A percentile compares a stretch with the other conserved stretches of the same genome.
Evolutionary conservation across 1,284 basidiomycete species (phyloP).

Genomic region (Cystobasidium sp.): DNA sequence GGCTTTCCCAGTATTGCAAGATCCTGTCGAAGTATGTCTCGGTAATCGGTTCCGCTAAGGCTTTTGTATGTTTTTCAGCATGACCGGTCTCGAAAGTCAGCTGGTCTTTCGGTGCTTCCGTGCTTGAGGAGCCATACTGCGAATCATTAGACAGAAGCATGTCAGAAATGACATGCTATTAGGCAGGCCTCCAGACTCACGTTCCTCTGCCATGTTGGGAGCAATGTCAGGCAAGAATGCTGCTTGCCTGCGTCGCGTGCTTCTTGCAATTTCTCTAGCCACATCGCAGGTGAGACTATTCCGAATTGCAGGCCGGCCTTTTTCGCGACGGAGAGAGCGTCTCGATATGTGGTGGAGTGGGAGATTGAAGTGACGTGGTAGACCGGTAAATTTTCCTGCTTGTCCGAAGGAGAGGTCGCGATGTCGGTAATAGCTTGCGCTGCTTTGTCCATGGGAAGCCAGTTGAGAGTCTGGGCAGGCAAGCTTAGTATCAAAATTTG

Average conservation of each 20-base stretch:
- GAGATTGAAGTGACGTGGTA: constrained; percentile 76
- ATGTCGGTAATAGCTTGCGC: constrained; percentile 64
- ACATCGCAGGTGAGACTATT: constrained; percentile 8
- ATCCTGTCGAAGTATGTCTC: not conserved
- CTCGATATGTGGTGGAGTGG: constrained; percentile 49
- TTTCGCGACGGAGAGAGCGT: not conserved
- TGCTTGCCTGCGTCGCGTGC: constrained; percentile 3
- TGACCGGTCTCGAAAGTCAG: constrained; percentile 8
- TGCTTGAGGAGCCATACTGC: not conserved
- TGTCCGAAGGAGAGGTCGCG: constrained; percentile 51
- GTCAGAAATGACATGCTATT: not conserved
- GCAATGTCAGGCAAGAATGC: constrained; percentile 31
- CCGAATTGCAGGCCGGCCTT: constrained; percentile 33
- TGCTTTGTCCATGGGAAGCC: constrained; percentile 67
- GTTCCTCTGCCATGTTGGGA: constrained; percentile 34
- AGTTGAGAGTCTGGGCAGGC: constrained; percentile 59
- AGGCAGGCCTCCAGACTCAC: constrained; percentile 18
- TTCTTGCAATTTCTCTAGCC: constrained; percentile 20
- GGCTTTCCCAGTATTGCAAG: constrained; percentile 18
- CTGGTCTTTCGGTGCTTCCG: not conserved
- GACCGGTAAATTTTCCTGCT: constrained; percentile 42
- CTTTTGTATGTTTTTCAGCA: constrained; percentile 3
- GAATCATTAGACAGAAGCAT: not conserved
- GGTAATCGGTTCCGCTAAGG: not conserved
- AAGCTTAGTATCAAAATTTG: not conserved